Conservation (phyloP, 495 filamentous ascomycete species). For the Penicillium cataractarum region DNA sequence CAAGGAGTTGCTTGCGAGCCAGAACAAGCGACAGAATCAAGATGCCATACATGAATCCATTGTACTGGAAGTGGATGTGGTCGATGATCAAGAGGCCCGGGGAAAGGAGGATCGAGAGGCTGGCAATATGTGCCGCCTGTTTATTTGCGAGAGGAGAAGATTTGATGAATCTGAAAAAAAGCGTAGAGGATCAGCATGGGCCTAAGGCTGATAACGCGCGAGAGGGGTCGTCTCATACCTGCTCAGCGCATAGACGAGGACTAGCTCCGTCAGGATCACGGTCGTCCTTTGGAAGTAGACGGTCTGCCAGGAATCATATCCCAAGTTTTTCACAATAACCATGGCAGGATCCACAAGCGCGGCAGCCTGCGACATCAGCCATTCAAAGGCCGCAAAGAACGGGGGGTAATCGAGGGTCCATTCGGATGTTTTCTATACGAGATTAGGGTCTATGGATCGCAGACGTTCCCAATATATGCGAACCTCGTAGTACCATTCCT, state of each 20-base stretch:
- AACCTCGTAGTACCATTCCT: conserved; percentile 94
- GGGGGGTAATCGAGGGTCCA: conserved; percentile 99
- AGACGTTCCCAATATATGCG: conserved; percentile 8
- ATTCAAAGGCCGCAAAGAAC: conserved; percentile 97
- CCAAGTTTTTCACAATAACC: conserved; percentile 78
- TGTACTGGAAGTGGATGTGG: conserved; percentile 99
- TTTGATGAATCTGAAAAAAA: conserved; percentile 67
- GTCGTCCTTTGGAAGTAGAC: conserved; percentile 89
- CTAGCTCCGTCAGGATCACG: conserved; percentile 84
- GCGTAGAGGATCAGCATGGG: conserved; percentile 2
- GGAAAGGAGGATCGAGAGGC: conserved; percentile 86
- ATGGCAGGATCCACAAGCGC: conserved; percentile 76
- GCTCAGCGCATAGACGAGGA: conserved; percentile 82
- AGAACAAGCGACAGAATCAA: conserved; percentile 82
- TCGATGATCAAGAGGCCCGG: conserved; percentile 96
- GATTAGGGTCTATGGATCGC: conserved; percentile 5
- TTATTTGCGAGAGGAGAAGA: conserved; percentile 64
- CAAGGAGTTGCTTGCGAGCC: conserved; percentile 73
- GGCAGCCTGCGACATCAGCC: conserved; percentile 83
- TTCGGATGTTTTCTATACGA: conserved; percentile 79
- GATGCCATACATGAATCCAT: conserved; percentile 92
- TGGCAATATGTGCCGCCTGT: conserved; percentile 82
- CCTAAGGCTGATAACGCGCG: not conserved
- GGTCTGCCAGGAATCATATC: conserved; percentile 88
- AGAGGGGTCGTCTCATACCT: conserved; percentile 49